Conservation (phyloP, 495 filamentous ascomycete genomes). For the Oleoguttula mirabilis region DNA sequence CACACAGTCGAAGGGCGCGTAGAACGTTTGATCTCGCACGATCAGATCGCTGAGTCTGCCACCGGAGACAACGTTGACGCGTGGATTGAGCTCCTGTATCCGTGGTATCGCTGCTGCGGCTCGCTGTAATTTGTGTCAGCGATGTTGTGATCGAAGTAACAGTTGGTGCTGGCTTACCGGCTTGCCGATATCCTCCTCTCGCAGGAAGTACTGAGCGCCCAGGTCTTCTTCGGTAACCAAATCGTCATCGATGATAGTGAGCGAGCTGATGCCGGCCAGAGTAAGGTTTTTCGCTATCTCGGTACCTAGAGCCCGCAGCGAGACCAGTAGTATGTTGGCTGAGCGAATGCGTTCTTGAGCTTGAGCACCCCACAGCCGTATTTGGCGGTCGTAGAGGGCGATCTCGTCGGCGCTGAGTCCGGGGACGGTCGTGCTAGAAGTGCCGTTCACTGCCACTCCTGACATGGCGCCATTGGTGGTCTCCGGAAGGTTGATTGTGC, state of each 20-base stretch:
- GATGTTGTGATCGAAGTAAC: not conserved
- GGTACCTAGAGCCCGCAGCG: slow-evolving; percentile 78
- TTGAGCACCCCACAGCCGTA: slow-evolving; percentile 94
- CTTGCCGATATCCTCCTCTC: slow-evolving; percentile 57
- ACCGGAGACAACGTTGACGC: slow-evolving; percentile 44
- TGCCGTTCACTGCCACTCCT: not conserved
- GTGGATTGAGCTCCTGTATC: slow-evolving; percentile 76
- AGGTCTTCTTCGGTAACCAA: slow-evolving; percentile 68
- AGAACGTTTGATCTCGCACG: slow-evolving; percentile 57
- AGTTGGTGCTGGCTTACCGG: slow-evolving; percentile 41
- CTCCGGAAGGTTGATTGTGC: not conserved
- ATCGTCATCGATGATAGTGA: slow-evolving; percentile 80
- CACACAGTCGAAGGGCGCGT: slow-evolving; percentile 64
- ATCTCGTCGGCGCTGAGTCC: slow-evolving; percentile 65
- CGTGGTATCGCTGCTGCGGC: slow-evolving; percentile 70
- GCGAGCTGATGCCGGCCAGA: slow-evolving; percentile 77
- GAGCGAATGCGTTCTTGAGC: slow-evolving; percentile 83
- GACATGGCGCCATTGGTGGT: slow-evolving; percentile 1
- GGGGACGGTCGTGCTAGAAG: slow-evolving; percentile 1
- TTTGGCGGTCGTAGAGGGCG: slow-evolving; percentile 93
- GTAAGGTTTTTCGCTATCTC: slow-evolving; percentile 98
- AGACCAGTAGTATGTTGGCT: slow-evolving; percentile 82
- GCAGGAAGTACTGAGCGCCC: slow-evolving; percentile 78
- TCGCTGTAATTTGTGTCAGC: slow-evolving; percentile 37
- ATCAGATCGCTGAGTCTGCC: slow-evolving; percentile 34